Percentiles rank a stretch among this genome's conserved stretches.
phyloP scores from a whole-genome alignment of 805 yeast species.

The Peterozyma xylosa region DNA sequence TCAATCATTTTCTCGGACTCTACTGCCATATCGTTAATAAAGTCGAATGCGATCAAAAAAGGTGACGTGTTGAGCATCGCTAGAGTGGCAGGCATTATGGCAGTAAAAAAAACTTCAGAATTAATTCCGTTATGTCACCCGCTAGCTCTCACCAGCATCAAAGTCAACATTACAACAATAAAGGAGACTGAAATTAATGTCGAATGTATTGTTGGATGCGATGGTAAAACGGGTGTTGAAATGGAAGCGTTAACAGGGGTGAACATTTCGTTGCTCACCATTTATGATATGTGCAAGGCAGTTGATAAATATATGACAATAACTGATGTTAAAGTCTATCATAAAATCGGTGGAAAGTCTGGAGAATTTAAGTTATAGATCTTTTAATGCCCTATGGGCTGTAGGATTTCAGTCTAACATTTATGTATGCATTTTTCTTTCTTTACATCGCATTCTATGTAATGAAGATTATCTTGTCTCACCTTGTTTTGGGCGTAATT shows the following conservation, averaged over 20 bases:
- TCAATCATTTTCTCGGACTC: conserved; percentile 29
- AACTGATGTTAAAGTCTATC: conserved; percentile 25
- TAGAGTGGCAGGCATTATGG: conserved; percentile 45
- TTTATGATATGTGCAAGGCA: conserved; percentile 56
- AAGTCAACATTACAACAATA: conserved; percentile 21
- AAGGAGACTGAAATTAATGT: conserved; percentile 19
- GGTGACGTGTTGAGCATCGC: conserved; percentile 45
- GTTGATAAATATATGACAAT: conserved; percentile 42
- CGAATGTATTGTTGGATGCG: conserved; percentile 32
- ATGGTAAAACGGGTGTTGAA: conserved; percentile 49
- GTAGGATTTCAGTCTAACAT: too few species aligned
- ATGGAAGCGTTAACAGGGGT: conserved; percentile 50
- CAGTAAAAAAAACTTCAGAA: conserved; percentile 36
- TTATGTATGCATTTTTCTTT: too few species aligned
- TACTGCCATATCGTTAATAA: conserved; percentile 23
- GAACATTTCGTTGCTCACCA: conserved; percentile 32
- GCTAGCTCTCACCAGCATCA: conserved; percentile 31
- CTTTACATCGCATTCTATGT: too few species aligned
- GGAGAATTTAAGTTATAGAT: conserved; percentile 9
- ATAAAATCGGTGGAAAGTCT: conserved; percentile 37
- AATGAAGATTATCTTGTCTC: too few species aligned
- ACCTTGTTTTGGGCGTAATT: too few species aligned
- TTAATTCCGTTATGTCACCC: conserved; percentile 48
- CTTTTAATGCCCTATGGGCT: too few species aligned
- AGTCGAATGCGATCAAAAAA: conserved; percentile 31